Evolutionary conservation across 345 rosid species (phyloP), one percentile per base, ranked within the genome.

Genomic region (Arabidopsis arenosa): DNA sequence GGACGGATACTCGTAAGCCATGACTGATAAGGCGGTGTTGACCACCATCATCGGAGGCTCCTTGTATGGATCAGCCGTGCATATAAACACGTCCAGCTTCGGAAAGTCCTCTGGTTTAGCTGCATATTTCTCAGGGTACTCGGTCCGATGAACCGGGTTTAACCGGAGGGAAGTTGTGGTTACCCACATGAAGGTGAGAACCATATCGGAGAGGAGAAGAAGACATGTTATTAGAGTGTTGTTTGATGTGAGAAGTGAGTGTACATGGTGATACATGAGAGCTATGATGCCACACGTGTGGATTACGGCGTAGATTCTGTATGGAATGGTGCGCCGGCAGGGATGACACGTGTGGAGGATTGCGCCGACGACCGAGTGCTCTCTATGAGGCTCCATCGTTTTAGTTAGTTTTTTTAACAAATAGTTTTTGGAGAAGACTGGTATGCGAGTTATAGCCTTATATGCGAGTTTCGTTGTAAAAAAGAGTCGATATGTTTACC

Each of bases 61-160:
- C 79, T 86, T 93, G 81, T 79, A 84, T 0, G 98, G 98, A 79
- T 90, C 97, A 30, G 98, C 93, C 9, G 97, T 90, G 87, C 95
- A 93, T 45, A 93, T 68, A 63, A 90, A 88, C 72, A 93, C 82
- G 39, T 93, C 98, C 40, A 93, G 7, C 10, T 63, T 83, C 0
- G 95, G 97, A 26, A 77, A 84, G 1, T 84, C 61, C 1, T 85
- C 88, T 11, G 75, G 65, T 9, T 72, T 63, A 37, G 70, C 74
- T 41, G 79, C 56, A 0, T 84, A 84, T 70, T 75, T 80, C 36
- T 83, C 90, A 0, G 86, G 91, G 79, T 65, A 80, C 32, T 89
- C 86, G 21, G 63, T 28, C 3, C 90, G 82, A 13, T 57, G 63
- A 48, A 83, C 55, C 4, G 87, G 91, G 37, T 52, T 60, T 63